A percentile compares a stretch with the other conserved stretches of the same genome.
Conservation (phyloP, 2,329 filamentous ascomycete genomes). For the Thielaviopsis punctulata region DNA sequence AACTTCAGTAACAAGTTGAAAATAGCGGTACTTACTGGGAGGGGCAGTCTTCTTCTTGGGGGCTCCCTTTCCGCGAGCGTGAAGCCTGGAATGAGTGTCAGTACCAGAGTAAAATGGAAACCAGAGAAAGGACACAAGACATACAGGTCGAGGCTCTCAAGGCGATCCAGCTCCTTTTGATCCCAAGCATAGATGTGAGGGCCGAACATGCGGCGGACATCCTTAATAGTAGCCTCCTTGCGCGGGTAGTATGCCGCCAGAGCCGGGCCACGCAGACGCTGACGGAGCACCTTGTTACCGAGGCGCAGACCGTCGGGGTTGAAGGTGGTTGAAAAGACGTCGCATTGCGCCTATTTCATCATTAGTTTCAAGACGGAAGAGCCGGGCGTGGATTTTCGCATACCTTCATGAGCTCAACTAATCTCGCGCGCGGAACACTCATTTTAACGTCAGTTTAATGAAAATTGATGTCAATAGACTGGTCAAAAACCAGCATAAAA, state of each 20-base stretch:
- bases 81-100: constrained; percentile 25
- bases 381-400: neutral
- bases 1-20: neutral
- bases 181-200: constrained; percentile 53
- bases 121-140: constrained; percentile 14
- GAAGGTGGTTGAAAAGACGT: constrained; percentile 77
- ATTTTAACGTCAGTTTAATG: constrained; percentile 27
- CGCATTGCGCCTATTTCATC: constrained; percentile 57
- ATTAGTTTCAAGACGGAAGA: constrained; percentile 16
- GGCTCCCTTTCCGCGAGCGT: constrained; percentile 66
- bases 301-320: constrained; percentile 70
- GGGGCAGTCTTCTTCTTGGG: constrained; percentile 70
- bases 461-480: neutral
- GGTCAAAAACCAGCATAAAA: constrained; percentile 11
- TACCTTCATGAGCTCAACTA: constrained; percentile 68
- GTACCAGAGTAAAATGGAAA: neutral
- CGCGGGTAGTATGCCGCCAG: constrained; percentile 80
- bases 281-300: constrained; percentile 82
- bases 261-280: constrained; percentile 69
- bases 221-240: constrained; percentile 50
- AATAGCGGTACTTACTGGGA: constrained; percentile 18
- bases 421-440: constrained; percentile 42
- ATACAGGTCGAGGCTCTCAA: constrained; percentile 55
- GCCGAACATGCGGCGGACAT: constrained; percentile 53
- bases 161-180: constrained; percentile 60